Base-by-base conservation (phyloP, 2,329 filamentous ascomycete species). In the Sporothrix humicola region DNA sequence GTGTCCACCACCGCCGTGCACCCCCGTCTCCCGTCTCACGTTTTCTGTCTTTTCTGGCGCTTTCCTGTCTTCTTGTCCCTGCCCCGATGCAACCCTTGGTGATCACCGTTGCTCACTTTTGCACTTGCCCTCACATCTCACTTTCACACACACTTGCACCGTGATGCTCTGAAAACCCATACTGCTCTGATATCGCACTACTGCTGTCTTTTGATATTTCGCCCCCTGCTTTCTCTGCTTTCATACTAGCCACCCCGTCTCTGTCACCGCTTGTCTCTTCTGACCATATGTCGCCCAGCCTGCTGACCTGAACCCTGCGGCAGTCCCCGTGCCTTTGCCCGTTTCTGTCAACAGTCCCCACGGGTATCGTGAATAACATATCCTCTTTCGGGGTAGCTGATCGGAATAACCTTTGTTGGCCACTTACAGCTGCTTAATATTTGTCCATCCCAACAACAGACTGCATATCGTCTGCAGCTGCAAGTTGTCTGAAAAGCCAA, bases 241-340 rank as follows among this genome's bases (percentile, higher is more conserved):
- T n/a, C 42, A 26, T 65, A 48, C 42, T 66, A 26, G 61, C 10
- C 20, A 8, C 42, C n/a, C 61, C 31, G 31, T 37, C 31, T 6
- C 31, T 37, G 42, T 48, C 61, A 66, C 61, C 61, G 61, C 61
- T 48, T 66, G n/a, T 13, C 42, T 66, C 48, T 58, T 42, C 26
- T 26, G 17, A n/a, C 3, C 15, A 37, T 42, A n/a, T 37, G 31
- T 37, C 31, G 31, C 5, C 31, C 58, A 8, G 2, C 31, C 58
- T 63, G 58, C 31, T n/a, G 26, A 63, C 65, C 46, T 20, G 23
- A 37, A 31, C 20, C 26, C 46, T 68, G 46, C 46, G 65, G 15
- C 46, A 52, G 13, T 4, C 65, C 46, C 65, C 65, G 65, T 52
- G 46, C 23, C 26, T 68, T 37, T 52, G 23, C 20, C 46, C 63